Evolutionary conservation across 805 yeast genomes (phyloP), one percentile per base, ranked within the genome.

Genomic region (Huiozyma naganishii): DNA sequence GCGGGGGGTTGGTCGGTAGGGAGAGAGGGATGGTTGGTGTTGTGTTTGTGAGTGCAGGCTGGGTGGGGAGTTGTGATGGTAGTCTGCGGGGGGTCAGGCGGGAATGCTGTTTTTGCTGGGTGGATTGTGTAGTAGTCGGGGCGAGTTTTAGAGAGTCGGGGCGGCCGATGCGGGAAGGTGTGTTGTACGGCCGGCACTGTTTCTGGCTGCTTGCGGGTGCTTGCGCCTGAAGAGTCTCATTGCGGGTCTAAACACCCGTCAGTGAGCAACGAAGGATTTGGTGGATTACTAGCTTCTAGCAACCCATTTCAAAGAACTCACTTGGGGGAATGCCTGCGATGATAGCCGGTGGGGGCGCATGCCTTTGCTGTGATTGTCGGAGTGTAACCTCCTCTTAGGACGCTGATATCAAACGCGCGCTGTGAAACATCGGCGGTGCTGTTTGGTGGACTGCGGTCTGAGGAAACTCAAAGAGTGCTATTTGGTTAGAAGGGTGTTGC

Each of bases 261-360:
- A 57, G 55, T 55, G 54, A 50, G 63, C 63, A 53, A 56, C 51
- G 63, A 50, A 54, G 63, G 62, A 55, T 58, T 58, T 57, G 54
- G 61, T 58, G 63, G 63, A 57, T 53, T 55, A 52, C 58, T 54
- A 54, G 58, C 58, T 49, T 48, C 52, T 54, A 47, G 58, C 58
- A 54, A 54, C 49, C 53, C 48, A 51, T 48, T 50, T 48, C 51
- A 52, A 54, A 52, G 53, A 54, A 52, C 48, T 48, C 55, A 48
- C 44, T 51, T 45, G 58, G 58, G 58, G 58, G 58, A 54, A 54
- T 54, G 58, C 55, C 52, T 50, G 39, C 51, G 45, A 48, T 48
- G 46, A 51, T 54, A 54, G 58, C 56, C 58, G 57, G 58, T 48
- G 40, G n/a, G n/a, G n/a, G n/a, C n/a, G n/a, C n/a, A n/a, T n/a